Base-by-base conservation (phyloP, 2,329 filamentous ascomycete species). In the Neurospora sp. region DNA sequence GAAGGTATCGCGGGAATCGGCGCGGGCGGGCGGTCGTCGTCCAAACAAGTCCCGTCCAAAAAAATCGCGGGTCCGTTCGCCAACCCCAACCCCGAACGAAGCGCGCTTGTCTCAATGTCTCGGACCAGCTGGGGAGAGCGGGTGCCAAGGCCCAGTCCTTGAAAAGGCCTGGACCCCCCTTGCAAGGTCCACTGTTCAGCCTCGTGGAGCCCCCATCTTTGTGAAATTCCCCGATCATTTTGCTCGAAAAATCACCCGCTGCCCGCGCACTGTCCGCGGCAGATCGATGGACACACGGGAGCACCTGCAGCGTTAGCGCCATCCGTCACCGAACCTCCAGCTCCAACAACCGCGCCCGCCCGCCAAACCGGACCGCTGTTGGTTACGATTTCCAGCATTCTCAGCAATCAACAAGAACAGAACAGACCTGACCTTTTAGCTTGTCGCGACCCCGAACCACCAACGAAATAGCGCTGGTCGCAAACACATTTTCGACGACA, bases 41-140 rank as follows among this genome's bases (percentile, higher is more conserved):
- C 70, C 19, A 72, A 70, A 74, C 71, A 71, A 28, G 70, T 71
- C 66, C 46, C 28, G 33, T 66, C 66, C 40, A 38, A 58, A 69
- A 70, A 70, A 70, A 69, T 69, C 69, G 67, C 67, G 38, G 69
- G 23, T n/a, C 52, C 52, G 23, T 62, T 33, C 28, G 52, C 52
- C 28, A 62, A 62, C 52, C 52, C 52, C 23, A 62, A 62, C 52
- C 52, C 52, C 23, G 52, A 58, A 43, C 39, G 39, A 43, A 43
- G 43, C 43, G 43, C 43, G n/a, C 19, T 46, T 46, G 10, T 46
- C 13, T 43, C 43, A 19, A 46, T 23, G 43, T 46, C 43, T 46
- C 43, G 43, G 43, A 46, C 43, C 15, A 23, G 19, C 46, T 52
- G 19, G 19, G 2, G 38, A 4, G 43, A 13, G 43, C 52, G 28